Evolutionary conservation across 768 basidiomycete genomes (phyloP), one percentile per base, ranked within the genome.

Genomic region (Hygrophoropsis aurantiaca): DNA sequence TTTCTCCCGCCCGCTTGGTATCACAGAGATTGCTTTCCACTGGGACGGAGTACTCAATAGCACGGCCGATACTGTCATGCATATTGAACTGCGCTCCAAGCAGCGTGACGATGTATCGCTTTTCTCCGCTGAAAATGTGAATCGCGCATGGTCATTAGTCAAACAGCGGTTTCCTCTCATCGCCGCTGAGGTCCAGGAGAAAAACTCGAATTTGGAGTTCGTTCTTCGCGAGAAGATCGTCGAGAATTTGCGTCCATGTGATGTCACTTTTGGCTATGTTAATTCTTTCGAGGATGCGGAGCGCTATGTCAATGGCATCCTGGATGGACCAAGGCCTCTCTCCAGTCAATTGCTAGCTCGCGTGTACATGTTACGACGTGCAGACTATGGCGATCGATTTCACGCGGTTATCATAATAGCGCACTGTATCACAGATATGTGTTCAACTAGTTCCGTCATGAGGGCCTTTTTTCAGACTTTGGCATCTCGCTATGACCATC

Each of bases 351-450:
- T 73, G 11, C 64, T 77, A 5, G 69, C 73, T 2, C 69, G 72
- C 15, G 41, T 79, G 8, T 61, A 68, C 40, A 54, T 78, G 37
- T 57, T 75, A 16, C 56, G 54, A 43, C 68, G 70, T 41, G 59
- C 56, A 16, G 76, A 78, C 56, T 42, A 54, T 10, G 52, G 59
- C 3, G 63, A 62, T 21, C 57, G 34, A 6, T 61, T 68, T 46
- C 73, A 79, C 47, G 44, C 78, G 30, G 34, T 79, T 16, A 62
- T 79, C 35, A 65, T 69, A 35, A 62, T 71, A 8, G 70, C 76
- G 1, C 80, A 81, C 55, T 54, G 61, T 46, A 74, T 80, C 40
- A 69, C 73, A 2, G 79, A 81, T 59, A 77, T 73, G 13, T 74
- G 74, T 46, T 64, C 73, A 15, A 73, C 72, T 49, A 49, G 60